These are phyloP conservation scores for Geosmithia flava DNA, from an alignment of 2,329 filamentous ascomycete genomes.

Conservation along the genomic window DNA sequence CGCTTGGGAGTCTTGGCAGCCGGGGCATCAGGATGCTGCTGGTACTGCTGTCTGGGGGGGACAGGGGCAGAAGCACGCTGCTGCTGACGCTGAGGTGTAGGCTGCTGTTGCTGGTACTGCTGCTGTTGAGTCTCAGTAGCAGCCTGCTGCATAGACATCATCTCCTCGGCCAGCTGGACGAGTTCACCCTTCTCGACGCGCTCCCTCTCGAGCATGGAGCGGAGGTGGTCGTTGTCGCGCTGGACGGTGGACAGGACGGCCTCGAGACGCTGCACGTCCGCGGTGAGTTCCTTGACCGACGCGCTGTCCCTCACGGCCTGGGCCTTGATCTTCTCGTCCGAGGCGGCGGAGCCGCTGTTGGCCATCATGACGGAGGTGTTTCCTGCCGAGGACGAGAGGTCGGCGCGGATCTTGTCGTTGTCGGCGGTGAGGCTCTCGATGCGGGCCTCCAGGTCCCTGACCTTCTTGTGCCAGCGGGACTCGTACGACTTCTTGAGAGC, in stretches of 20 bases:
- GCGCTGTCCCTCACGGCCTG: slow-evolving; percentile 54
- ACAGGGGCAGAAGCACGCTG: slow-evolving; percentile 9
- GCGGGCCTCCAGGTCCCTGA: slow-evolving; percentile 62
- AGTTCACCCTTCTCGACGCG: slow-evolving; percentile 75
- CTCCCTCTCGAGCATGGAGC: slow-evolving; percentile 57
- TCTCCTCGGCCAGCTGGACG: slow-evolving; percentile 70
- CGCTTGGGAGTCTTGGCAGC: slow-evolving; percentile 22
- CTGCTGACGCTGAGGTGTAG: slow-evolving; percentile 6
- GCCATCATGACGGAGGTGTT: slow-evolving; percentile 56
- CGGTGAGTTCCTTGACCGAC: slow-evolving; percentile 57
- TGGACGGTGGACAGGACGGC: slow-evolving; percentile 60
- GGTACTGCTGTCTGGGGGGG: slow-evolving; percentile 6
- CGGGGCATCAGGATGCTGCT: slow-evolving; percentile 9
- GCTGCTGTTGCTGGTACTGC: slow-evolving; percentile 4
- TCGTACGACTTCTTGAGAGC: slow-evolving; percentile 82
- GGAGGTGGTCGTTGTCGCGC: slow-evolving; percentile 54
- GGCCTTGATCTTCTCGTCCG: slow-evolving; percentile 34
- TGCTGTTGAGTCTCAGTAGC: slow-evolving; percentile 16
- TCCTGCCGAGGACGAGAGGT: slow-evolving; percentile 21
- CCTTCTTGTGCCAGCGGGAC: slow-evolving; percentile 77
- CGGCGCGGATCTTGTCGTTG: slow-evolving; percentile 55
- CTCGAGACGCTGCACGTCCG: slow-evolving; percentile 62
- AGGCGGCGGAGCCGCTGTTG: slow-evolving; percentile 29
- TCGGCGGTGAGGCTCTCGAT: slow-evolving; percentile 59
- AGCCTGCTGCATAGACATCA: slow-evolving; percentile 55